Conservation (phyloP, 2,329 filamentous ascomycete species). For the Aspergillus bombycis region DNA sequence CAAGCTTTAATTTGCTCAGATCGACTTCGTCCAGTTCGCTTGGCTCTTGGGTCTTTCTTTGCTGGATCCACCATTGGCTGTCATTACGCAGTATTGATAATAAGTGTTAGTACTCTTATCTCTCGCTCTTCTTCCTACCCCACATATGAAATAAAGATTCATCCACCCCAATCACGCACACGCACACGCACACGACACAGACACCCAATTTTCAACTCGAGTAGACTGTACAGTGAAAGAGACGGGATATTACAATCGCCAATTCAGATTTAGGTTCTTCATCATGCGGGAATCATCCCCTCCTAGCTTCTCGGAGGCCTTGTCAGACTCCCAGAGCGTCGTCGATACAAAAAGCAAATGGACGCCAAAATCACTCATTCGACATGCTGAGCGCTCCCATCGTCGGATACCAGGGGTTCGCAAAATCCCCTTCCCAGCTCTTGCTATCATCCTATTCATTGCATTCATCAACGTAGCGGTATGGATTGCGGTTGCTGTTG, state of each 20-base stretch:
- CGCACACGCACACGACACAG: background rate
- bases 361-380: slow-evolving; percentile 34
- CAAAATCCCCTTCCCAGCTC: slow-evolving; percentile 58
- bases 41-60: background rate
- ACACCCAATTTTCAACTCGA: background rate
- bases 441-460: slow-evolving; percentile 60
- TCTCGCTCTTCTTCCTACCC: background rate
- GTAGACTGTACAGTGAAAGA: background rate
- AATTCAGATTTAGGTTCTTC: background rate
- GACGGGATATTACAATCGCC: background rate
- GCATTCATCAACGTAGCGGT: slow-evolving; percentile 58
- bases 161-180: background rate
- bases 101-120: background rate
- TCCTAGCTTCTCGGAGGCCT: background rate
- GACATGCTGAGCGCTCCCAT: slow-evolving; percentile 52
- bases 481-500: slow-evolving; percentile 61
- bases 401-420: slow-evolving; percentile 57
- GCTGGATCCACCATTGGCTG: background rate
- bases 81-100: background rate
- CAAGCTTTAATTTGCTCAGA: slow-evolving; percentile 1
- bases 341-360: slow-evolving; percentile 29
- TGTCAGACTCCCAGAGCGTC: background rate
- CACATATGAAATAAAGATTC: background rate
- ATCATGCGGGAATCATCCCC: slow-evolving; percentile 18
- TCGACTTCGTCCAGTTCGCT: background rate